These are phyloP conservation scores for Bipolaris victoriae DNA, from an alignment of 2,329 filamentous ascomycete species.

Conservation along the genomic window DNA sequence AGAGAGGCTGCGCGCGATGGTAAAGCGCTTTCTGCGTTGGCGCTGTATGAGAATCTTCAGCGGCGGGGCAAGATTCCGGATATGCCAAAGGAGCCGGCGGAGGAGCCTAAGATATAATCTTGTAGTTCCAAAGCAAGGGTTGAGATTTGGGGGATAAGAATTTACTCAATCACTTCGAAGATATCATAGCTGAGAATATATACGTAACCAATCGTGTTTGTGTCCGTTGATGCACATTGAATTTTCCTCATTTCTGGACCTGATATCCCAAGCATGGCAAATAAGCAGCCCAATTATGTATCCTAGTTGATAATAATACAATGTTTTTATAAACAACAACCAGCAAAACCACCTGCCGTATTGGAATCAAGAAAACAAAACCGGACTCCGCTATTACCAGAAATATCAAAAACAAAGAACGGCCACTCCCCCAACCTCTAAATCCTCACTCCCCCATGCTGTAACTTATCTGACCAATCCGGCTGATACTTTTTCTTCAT, in stretches of 20 bases:
- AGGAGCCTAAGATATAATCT: constrained; percentile 10
- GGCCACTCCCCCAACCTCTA: constrained; percentile 7
- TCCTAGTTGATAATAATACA: not conserved
- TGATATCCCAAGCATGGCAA: not conserved
- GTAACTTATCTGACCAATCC: constrained; percentile 36
- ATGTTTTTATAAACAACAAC: not conserved
- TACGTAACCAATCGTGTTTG: not conserved
- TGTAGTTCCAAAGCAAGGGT: no score
- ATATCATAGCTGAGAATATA: not conserved
- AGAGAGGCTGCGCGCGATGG: constrained; percentile 61
- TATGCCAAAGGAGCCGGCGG: constrained; percentile 25
- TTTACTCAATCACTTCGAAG: no score
- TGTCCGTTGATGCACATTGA: not conserved
- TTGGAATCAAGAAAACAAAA: not conserved
- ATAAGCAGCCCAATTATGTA: not conserved
- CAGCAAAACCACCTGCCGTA: not conserved
- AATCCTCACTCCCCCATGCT: constrained; percentile 37
- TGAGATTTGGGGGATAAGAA: no score
- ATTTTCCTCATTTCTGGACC: not conserved
- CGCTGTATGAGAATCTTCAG: constrained; percentile 61
- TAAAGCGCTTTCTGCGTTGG: constrained; percentile 62
- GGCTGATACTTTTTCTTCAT: constrained; percentile 41
- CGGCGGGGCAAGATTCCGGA: constrained; percentile 52
- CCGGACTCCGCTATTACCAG: no score
- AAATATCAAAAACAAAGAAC: not conserved